phyloP scores from a whole-genome alignment of 2,329 filamentous ascomycete species.

The Claviceps fusiformis region DNA sequence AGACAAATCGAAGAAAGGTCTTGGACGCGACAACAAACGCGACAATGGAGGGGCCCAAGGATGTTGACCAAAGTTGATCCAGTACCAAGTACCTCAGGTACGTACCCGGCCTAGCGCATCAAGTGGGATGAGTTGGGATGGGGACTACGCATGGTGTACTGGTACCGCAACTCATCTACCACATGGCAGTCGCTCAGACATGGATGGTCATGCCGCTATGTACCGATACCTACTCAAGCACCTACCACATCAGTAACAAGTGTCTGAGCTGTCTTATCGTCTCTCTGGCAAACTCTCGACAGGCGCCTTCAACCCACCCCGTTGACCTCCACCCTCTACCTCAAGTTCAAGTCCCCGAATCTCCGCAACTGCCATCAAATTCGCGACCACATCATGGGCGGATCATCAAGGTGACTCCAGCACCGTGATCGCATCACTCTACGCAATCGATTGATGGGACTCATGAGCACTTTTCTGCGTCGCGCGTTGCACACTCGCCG shows the following conservation, averaged over 20 bases:
- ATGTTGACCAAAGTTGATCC: not conserved
- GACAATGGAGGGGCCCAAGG: conserved; percentile 7
- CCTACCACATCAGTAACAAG: too few species aligned
- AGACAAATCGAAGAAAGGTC: not conserved
- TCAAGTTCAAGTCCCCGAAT: conserved; percentile 11
- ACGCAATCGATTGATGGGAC: conserved; percentile 25
- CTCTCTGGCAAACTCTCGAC: conserved; percentile 17
- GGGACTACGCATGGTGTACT: conserved; percentile 4
- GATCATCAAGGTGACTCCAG: conserved; percentile 29
- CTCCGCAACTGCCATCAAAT: conserved; percentile 25
- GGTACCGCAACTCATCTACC: conserved; percentile 10
- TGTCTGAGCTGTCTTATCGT: not conserved
- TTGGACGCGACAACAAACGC: conserved; percentile 17
- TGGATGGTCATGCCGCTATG: not conserved
- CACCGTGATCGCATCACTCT: conserved; percentile 28
- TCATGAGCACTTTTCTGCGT: conserved; percentile 28
- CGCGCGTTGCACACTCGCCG: conserved; percentile 31
- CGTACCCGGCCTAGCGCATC: not conserved
- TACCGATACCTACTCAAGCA: not conserved
- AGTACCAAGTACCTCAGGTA: too few species aligned
- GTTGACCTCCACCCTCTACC: conserved; percentile 15
- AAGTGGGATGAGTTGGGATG: conserved; percentile 4
- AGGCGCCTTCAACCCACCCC: conserved; percentile 18
- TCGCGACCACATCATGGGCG: conserved; percentile 25
- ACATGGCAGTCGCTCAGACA: too few species aligned